A percentile compares a stretch with the other conserved stretches of the same genome.
Conservation (phyloP, 2,329 filamentous ascomycete species). For the Rhinocladiella mackenziei region DNA sequence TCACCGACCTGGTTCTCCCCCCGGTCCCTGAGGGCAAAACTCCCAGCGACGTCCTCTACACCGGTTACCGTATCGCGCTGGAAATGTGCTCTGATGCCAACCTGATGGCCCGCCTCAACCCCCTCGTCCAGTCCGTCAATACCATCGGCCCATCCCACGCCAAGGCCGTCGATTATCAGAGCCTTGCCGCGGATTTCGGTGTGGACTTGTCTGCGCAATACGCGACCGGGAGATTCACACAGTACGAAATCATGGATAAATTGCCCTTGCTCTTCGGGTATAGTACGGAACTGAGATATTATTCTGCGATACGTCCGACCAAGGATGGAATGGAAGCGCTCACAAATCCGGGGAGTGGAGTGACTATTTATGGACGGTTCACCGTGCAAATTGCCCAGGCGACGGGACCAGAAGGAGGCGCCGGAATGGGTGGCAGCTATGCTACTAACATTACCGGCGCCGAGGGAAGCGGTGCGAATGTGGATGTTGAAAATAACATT, state of each 20-base stretch:
- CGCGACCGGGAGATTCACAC: constrained; percentile 17
- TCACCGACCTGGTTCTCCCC: constrained; percentile 25
- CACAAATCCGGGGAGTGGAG: constrained; percentile 26
- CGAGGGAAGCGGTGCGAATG: not conserved
- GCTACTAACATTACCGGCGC: too few relatives aligned
- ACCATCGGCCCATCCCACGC: constrained; percentile 11
- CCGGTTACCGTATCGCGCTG: constrained; percentile 17
- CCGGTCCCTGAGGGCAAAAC: constrained; percentile 7
- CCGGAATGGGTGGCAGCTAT: too few relatives aligned
- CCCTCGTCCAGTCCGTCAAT: constrained; percentile 15
- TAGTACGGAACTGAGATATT: constrained; percentile 21
- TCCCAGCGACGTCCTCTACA: constrained; percentile 13
- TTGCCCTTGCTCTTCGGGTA: constrained; percentile 18
- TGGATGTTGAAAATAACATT: not conserved
- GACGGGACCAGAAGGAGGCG: constrained; percentile 1
- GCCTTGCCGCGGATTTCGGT: constrained; percentile 11
- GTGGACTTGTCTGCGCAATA: constrained; percentile 8
- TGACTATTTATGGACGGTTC: constrained; percentile 22
- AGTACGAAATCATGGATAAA: constrained; percentile 29
- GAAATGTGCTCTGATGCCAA: constrained; percentile 18
- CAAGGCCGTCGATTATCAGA: constrained; percentile 16
- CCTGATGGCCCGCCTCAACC: constrained; percentile 20
- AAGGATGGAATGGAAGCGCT: constrained; percentile 24
- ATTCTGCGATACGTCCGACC: constrained; percentile 17
- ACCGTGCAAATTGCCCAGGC: constrained; percentile 8